Percentiles rank a stretch among this genome's conserved stretches.
Evolutionary conservation across 139 green algal species (phyloP).

Genomic region (Chlorella ohadii): DNA sequence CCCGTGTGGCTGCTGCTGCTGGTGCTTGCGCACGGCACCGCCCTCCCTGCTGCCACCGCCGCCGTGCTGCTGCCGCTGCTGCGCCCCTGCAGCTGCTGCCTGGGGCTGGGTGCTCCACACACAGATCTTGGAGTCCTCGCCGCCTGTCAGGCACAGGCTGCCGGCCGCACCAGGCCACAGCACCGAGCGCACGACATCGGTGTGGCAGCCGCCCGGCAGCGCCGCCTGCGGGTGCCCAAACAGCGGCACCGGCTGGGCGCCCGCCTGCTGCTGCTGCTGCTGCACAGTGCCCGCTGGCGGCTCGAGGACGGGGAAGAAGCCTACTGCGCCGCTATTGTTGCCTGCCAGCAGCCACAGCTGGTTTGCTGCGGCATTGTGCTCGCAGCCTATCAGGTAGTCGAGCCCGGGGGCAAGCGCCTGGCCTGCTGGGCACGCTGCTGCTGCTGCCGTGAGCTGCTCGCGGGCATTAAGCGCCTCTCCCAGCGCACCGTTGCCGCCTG

Average conservation of each 20-base stretch:
- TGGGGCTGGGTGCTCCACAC: constrained; percentile 5
- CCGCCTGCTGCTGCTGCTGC: constrained; percentile 14
- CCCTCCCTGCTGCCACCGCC: constrained; percentile 1
- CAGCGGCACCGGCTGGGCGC: neutral
- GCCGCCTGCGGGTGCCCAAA: constrained; percentile 54
- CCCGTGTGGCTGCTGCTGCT: neutral
- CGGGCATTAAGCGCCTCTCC: constrained; percentile 60
- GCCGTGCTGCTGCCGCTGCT: constrained; percentile 9
- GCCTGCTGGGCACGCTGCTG: constrained; percentile 2
- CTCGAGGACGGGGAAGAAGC: constrained; percentile 67
- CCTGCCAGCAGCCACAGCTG: constrained; percentile 68
- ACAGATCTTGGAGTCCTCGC: constrained; percentile 70
- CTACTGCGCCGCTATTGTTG: constrained; percentile 56
- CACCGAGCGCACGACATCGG: constrained; percentile 66
- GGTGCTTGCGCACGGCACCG: constrained; percentile 16
- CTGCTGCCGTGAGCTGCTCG: constrained; percentile 27
- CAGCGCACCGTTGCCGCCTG: constrained; percentile 57
- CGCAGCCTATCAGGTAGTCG: constrained; percentile 74
- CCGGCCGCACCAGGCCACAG: constrained; percentile 50
- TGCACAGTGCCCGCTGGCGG: constrained; percentile 27
- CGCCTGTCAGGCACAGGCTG: constrained; percentile 56
- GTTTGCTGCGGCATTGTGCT: constrained; percentile 57
- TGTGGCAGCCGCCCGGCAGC: constrained; percentile 63
- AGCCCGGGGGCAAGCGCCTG: constrained; percentile 36
- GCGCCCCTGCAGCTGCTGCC: neutral